Evolutionary conservation across 2,329 filamentous ascomycete genomes (phyloP).

Genomic region (Beauveria bassiana): DNA sequence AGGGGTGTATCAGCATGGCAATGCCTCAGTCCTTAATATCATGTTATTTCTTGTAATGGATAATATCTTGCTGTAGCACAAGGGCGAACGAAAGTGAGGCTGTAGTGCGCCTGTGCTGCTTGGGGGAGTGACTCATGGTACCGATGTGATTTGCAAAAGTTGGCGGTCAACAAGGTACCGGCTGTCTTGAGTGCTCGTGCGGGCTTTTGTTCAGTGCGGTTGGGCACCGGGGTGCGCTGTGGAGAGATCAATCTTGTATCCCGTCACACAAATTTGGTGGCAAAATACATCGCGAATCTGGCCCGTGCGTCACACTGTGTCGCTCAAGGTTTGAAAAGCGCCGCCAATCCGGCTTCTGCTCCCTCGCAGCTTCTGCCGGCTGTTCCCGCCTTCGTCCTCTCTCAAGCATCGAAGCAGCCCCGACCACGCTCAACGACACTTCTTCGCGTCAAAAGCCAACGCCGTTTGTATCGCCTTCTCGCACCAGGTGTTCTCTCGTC

Average conservation of each 20-base stretch:
- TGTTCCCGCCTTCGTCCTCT: not conserved
- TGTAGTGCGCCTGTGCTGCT: no score
- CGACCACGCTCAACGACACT: not conserved
- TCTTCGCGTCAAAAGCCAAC: not conserved
- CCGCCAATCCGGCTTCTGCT: not conserved
- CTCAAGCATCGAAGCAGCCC: not conserved
- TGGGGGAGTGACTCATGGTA: not conserved
- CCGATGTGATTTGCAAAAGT: not conserved
- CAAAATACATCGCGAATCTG: not conserved
- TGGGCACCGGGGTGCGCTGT: not conserved
- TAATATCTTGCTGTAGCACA: not conserved
- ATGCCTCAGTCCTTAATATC: not conserved
- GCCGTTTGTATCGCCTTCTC: not conserved
- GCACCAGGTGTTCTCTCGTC: not conserved
- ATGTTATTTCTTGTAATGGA: not conserved
- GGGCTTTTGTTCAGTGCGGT: not conserved
- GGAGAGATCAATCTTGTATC: not conserved
- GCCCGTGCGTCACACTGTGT: not conserved
- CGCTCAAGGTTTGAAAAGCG: not conserved
- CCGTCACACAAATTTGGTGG: not conserved
- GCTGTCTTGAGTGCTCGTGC: no score
- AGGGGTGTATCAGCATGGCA: not conserved
- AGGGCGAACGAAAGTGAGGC: not conserved
- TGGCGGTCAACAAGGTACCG: not conserved
- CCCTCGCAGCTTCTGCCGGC: constrained; percentile 4